These are phyloP conservation scores for Lolium perenne DNA, from an alignment of 176 grass and related monocot species.

Conservation along the genomic window DNA sequence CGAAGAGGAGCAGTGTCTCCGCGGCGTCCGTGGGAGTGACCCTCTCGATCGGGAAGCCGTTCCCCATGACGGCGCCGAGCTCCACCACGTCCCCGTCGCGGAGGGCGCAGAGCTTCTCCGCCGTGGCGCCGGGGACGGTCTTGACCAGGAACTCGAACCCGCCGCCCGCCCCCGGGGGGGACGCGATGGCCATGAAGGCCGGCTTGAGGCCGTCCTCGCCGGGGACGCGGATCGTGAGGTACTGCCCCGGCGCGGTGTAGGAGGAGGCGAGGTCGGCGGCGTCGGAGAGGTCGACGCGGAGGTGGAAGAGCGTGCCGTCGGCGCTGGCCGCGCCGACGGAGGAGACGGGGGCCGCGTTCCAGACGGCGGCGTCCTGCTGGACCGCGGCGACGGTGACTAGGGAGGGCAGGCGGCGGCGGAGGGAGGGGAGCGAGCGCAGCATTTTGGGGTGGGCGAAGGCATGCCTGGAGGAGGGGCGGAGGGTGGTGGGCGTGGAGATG, in stretches of 20 bases:
- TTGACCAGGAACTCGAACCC: conserved; percentile 81
- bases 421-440: conserved; percentile 55
- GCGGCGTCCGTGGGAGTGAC: conserved; percentile 55
- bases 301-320: conserved; percentile 67
- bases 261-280: conserved; percentile 46
- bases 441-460: conserved; percentile 14
- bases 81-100: conserved; percentile 71
- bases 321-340: conserved; percentile 55
- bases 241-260: conserved; percentile 65
- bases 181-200: conserved; percentile 76
- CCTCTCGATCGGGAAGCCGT: conserved; percentile 67
- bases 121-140: conserved; percentile 63
- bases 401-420: conserved; percentile 52
- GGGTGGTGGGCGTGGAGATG: conserved; percentile 29
- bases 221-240: conserved; percentile 76
- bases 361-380: conserved; percentile 54
- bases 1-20: conserved; percentile 71
- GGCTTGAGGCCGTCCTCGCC: conserved; percentile 47
- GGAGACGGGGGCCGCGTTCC: conserved; percentile 60
- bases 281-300: conserved; percentile 71
- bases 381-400: conserved; percentile 51
- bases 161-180: conserved; percentile 46
- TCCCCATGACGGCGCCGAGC: conserved; percentile 78
- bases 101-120: conserved; percentile 66
- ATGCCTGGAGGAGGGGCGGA: conserved; percentile 23